Evolutionary conservation across 2,329 filamentous ascomycete species (phyloP), one percentile per base, ranked within the genome.

Genomic region (Penicillium occitanis): DNA sequence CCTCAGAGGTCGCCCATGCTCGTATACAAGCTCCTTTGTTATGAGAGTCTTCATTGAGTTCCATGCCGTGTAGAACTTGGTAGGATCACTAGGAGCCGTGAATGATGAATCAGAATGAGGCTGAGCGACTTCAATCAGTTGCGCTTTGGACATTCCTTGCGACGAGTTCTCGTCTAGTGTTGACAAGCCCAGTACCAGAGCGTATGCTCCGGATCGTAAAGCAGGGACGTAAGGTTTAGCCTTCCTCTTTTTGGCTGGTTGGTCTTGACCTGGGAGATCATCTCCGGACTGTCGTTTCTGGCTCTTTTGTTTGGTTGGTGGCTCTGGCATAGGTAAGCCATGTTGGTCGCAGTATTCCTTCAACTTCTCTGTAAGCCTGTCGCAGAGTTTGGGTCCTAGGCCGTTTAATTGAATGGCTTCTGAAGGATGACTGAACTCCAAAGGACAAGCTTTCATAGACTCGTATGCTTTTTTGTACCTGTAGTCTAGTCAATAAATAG

Each of bases 21-120:
- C 88, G 65, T 88, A 88, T 0, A 93, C 90, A 3, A 93, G 79
- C 66, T 92, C 90, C 73, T 93, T 92, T 63, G 87, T 83, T 5
- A 88, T 70, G 37, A 95, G 79, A 0, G 89, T 92, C 73, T 91
- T 91, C 85, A 94, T 93, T 1, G 91, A 92, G 72, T 86, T 90
- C 91, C 91, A 95, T 0, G 91, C 91, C 0, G 91, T 94, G 71
- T 91, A 91, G 71, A 86, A 91, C 65, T 88, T 90, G 11, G 84
- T 88, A 0, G 90, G 82, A 63, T 91, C 89, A 48, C 80, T 82
- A 0, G 90, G 88, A 0, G 85, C 87, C 0, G 85, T 89, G 71
- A 92, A 93, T 0, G 90, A 93, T 1, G 88, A 80, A 73, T 93
- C 90, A 71, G 89, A 92, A 74, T 91, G 83, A 6, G 86, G 86